Conservation (phyloP, 2,329 filamentous ascomycete genomes). For the Aureobasidium sp. region DNA sequence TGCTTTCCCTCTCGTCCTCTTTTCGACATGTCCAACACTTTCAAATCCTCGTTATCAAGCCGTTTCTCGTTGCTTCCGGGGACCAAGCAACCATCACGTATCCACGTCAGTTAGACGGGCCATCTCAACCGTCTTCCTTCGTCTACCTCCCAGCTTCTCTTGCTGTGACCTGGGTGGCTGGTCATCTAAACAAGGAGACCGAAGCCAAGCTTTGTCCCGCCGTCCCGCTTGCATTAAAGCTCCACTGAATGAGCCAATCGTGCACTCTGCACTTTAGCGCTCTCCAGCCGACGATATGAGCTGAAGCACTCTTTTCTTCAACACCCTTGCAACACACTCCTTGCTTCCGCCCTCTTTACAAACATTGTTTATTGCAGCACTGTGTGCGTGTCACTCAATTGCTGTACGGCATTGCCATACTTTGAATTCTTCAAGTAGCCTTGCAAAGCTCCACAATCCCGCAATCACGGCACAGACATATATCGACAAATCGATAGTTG, state of each 20-base stretch:
- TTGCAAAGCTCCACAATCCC: no score
- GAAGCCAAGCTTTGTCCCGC: background rate
- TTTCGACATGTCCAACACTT: background rate
- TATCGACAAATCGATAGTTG: no score
- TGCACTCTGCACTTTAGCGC: background rate
- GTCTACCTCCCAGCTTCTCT: background rate
- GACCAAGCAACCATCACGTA: background rate
- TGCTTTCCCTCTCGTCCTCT: no score
- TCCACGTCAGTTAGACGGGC: background rate
- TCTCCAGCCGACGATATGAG: background rate
- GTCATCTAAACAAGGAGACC: background rate
- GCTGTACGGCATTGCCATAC: no score
- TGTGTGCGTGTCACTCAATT: no score
- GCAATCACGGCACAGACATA: no score
- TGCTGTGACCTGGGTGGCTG: background rate
- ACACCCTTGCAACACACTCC: background rate
- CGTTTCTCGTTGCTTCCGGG: background rate
- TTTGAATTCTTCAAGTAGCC: no score
- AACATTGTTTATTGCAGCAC: background rate
- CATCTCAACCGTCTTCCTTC: background rate
- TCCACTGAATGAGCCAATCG: background rate
- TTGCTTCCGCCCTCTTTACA: background rate
- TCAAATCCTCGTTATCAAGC: background rate
- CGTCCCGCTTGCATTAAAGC: background rate
- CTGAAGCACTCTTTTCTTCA: background rate